These are phyloP conservation scores for Penicillium digitatum DNA, from an alignment of 2,329 filamentous ascomycete species.

Conservation along the genomic window DNA sequence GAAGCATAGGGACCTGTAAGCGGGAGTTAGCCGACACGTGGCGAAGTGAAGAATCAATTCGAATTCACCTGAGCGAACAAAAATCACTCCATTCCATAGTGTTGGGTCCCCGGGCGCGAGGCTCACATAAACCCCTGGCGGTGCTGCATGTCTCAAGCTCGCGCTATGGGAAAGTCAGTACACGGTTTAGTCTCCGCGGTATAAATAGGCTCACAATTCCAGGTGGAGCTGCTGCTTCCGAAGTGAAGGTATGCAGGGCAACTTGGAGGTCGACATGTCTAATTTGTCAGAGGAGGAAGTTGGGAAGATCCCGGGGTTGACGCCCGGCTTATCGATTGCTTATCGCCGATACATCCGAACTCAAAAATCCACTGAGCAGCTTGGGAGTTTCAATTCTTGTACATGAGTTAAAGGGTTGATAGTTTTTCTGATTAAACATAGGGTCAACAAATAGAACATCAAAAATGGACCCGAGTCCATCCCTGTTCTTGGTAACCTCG, in stretches of 20 bases:
- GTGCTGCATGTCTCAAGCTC: conserved; percentile 75
- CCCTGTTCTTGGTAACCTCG: conserved; percentile 7
- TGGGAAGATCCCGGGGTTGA: background rate
- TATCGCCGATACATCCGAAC: background rate
- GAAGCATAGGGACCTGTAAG: conserved; percentile 76
- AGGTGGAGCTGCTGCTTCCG: conserved; percentile 72
- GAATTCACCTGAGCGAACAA: conserved; percentile 73
- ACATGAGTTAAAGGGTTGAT: background rate
- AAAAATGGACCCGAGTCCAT: background rate
- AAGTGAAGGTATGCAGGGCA: conserved; percentile 50
- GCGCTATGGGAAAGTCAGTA: conserved; percentile 52
- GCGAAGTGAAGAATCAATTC: background rate
- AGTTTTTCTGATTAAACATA: too few species aligned
- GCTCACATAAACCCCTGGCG: conserved; percentile 80
- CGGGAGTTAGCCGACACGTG: background rate
- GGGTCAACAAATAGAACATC: background rate
- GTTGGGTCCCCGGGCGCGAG: conserved; percentile 75
- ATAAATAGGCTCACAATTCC: conserved; percentile 65
- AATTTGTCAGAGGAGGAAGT: background rate
- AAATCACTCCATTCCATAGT: conserved; percentile 86
- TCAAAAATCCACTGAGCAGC: background rate
- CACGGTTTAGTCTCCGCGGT: background rate
- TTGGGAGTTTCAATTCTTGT: background rate
- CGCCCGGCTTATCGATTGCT: conserved; percentile 14
- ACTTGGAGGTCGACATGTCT: conserved; percentile 34